Evolutionary conservation across 805 yeast species (phyloP).

Genomic region (Candida hispaniensis): DNA sequence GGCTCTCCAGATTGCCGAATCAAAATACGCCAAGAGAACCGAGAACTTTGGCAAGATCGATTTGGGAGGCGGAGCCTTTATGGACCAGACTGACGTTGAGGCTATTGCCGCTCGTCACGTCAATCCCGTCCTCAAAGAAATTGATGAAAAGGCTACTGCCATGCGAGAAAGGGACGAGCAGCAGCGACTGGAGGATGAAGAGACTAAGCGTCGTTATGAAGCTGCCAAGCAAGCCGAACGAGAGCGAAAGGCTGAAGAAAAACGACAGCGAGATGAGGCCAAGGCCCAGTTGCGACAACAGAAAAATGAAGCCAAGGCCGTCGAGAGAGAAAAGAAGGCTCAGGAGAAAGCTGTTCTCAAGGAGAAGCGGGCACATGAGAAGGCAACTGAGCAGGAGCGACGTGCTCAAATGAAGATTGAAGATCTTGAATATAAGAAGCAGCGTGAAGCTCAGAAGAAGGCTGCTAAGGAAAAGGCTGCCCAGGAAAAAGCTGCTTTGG

Average conservation of each 20-base stretch:
- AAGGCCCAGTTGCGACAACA: constrained; percentile 15
- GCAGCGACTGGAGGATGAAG: constrained; percentile 33
- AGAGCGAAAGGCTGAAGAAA: constrained; percentile 17
- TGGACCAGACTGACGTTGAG: constrained; percentile 66
- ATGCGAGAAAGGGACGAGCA: constrained; percentile 53
- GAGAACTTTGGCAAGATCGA: constrained; percentile 47
- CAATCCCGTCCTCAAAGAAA: constrained; percentile 69
- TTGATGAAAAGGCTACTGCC: constrained; percentile 54
- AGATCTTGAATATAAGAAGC: too few species aligned
- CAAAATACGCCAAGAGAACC: constrained; percentile 48
- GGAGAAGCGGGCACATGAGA: not conserved
- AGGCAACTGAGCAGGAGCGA: not conserved
- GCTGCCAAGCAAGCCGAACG: constrained; percentile 22
- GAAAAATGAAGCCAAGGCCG: constrained; percentile 23
- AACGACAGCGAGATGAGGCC: constrained; percentile 13
- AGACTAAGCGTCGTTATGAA: constrained; percentile 34
- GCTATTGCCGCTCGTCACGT: constrained; percentile 71
- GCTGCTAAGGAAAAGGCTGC: too few species aligned
- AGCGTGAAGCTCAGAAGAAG: too few species aligned
- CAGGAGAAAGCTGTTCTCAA: constrained; percentile 21
- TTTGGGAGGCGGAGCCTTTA: constrained; percentile 79
- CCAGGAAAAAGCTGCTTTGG: too few species aligned
- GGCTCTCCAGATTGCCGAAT: constrained; percentile 70
- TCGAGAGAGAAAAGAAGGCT: constrained; percentile 19
- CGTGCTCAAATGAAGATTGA: too few species aligned